These are phyloP conservation scores for Gliomastix tumulicola DNA, from an alignment of 2,329 filamentous ascomycete species.

Conservation along the genomic window DNA sequence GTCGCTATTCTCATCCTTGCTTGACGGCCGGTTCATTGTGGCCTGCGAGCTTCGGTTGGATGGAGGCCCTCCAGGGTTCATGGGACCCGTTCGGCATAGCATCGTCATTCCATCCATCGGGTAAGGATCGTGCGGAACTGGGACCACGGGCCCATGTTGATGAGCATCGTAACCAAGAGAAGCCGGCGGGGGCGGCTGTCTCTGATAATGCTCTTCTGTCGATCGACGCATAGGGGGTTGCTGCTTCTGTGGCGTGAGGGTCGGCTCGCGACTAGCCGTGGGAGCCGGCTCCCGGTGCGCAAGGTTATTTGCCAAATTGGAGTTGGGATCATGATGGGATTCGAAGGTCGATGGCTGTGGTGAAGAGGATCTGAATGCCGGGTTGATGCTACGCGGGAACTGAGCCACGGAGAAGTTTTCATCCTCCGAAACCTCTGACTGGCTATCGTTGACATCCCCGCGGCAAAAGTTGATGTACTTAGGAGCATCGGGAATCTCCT, in stretches of 20 bases:
- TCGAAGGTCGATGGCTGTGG: slow-evolving; percentile 90
- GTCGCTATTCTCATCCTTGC: slow-evolving; percentile 84
- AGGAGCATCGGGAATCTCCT: slow-evolving; percentile 94
- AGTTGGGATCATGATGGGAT: slow-evolving; percentile 83
- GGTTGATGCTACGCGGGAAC: slow-evolving; percentile 91
- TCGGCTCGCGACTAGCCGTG: slow-evolving; percentile 41
- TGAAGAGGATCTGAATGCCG: slow-evolving; percentile 90
- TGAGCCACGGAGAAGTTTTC: slow-evolving; percentile 91
- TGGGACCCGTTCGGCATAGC: slow-evolving; percentile 81
- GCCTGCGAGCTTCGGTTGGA: slow-evolving; percentile 45
- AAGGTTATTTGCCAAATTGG: slow-evolving; percentile 63
- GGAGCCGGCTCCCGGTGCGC: slow-evolving; percentile 45
- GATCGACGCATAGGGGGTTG: slow-evolving; percentile 10
- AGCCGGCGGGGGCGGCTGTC: slow-evolving; percentile 11
- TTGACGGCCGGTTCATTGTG: slow-evolving; percentile 66
- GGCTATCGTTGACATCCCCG: slow-evolving; percentile 73
- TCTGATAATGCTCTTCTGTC: slow-evolving; percentile 14
- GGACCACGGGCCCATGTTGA: slow-evolving; percentile 55
- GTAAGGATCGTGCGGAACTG: slow-evolving; percentile 86
- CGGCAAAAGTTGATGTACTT: slow-evolving; percentile 99
- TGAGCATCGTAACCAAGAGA: slow-evolving; percentile 37
- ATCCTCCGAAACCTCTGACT: slow-evolving; percentile 79
- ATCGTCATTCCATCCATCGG: slow-evolving; percentile 96
- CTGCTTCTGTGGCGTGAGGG: slow-evolving; percentile 43
- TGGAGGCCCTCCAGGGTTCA: slow-evolving; percentile 53